Evolutionary conservation across 2,329 filamentous ascomycete species (phyloP).

Genomic region (Penicillium sp.): DNA sequence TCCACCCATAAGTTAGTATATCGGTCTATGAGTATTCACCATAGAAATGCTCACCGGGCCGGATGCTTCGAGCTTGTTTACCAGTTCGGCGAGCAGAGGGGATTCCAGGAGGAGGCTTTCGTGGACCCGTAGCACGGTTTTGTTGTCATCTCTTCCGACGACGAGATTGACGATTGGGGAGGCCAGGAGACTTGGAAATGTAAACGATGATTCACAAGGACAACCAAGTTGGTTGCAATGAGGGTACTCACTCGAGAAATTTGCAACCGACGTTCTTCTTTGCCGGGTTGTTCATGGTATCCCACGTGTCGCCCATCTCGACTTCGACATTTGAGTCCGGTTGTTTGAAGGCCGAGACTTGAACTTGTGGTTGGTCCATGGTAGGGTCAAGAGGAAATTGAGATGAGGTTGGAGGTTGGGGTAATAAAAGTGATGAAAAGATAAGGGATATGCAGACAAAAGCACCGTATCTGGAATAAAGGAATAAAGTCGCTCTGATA

Average conservation of each 20-base stretch:
- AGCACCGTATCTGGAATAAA: background rate
- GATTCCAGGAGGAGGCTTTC: conserved; percentile 69
- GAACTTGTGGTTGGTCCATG: background rate
- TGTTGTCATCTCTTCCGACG: conserved; percentile 57
- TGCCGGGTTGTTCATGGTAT: conserved; percentile 10
- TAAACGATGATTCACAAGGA: conserved; percentile 6
- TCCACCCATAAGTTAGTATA: conserved; percentile 3
- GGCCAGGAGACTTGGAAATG: conserved; percentile 50
- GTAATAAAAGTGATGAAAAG: too few relatives aligned
- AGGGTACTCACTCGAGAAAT: conserved; percentile 29
- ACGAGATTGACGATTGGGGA: conserved; percentile 65
- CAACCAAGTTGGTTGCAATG: background rate
- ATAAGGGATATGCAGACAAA: background rate
- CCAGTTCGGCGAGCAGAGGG: conserved; percentile 65
- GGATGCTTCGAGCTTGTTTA: conserved; percentile 57
- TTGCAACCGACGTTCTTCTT: conserved; percentile 21
- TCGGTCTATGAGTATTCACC: background rate
- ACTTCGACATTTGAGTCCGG: conserved; percentile 17
- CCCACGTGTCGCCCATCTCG: conserved; percentile 24
- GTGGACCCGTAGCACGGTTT: conserved; percentile 68
- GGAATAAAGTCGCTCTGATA: too few relatives aligned
- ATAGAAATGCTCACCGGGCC: conserved; percentile 50
- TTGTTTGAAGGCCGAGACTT: conserved; percentile 2
- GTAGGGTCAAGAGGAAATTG: background rate
- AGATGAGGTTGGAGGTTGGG: background rate